Base-by-base conservation (phyloP, 257 asterid genomes). In the Ilex aquifolium region DNA sequence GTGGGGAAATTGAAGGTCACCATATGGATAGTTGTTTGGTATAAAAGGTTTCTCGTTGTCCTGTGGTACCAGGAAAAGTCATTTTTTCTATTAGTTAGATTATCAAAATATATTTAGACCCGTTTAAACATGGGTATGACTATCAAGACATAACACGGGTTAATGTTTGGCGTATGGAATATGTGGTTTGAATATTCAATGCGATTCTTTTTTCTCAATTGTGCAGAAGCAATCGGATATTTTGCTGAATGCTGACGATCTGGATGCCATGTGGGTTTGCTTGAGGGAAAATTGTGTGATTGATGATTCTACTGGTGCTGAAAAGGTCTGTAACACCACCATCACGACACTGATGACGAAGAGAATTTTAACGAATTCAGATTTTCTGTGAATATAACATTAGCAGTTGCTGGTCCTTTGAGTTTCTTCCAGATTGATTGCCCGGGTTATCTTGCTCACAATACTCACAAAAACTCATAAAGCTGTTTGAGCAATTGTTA, bases 221-320 rank as follows among this genome's bases (percentile, higher is more conserved):
- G 42, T 65, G 65, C 83, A 90, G 99, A 93, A 90, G 83, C 99
- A 93, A 93, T 90, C 97, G 44, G 99, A 93, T 82, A 89, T 85
- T 65, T 73, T 93, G 82, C 86, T 93, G 73, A 93, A 93, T 90
- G 99, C 96, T 59, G 99, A 93, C 74, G 99, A 93, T 74, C 77
- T 93, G 85, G 99, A 93, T 75, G 96, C 97, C 51, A 93, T 93
- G 99, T 93, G 99, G 99, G 95, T 93, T 71, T 90, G 97, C 78
- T 77, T 93, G 67, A 82, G 99, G 62, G 99, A 90, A 82, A 93
- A 93, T 80, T 93, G 99, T 31, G 99, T 90, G 49, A 93, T 93
- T 44, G 99, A 93, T 79, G 99, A 93, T 86, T 96, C 96, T 72
- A 93, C 95, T 66, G 95, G 99, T 66, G 97, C 99, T 66, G 99